Percentiles rank a stretch among this genome's conserved stretches.
phyloP scores from a whole-genome alignment of 805 yeast genomes.

The Metschnikowia henanensis region DNA sequence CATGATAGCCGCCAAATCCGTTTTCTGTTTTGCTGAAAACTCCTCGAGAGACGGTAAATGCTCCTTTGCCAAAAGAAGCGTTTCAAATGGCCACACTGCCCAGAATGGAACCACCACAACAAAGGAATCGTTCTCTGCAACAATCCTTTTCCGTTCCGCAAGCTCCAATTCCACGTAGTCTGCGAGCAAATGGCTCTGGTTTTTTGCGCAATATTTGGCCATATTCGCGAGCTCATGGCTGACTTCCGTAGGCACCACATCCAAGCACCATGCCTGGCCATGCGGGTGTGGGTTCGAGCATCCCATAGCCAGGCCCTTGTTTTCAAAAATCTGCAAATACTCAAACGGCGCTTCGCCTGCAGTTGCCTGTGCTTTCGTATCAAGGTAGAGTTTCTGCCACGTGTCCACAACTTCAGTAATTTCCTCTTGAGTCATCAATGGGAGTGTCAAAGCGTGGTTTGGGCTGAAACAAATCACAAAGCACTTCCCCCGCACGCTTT shows the following conservation, averaged over 20 bases:
- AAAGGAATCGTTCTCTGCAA: constrained; percentile 60
- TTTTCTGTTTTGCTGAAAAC: constrained; percentile 45
- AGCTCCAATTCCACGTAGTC: constrained; percentile 63
- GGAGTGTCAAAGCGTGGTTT: constrained; percentile 63
- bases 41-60: constrained; percentile 52
- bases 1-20: constrained; percentile 56
- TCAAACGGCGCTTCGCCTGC: constrained; percentile 46
- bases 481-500: constrained; percentile 66
- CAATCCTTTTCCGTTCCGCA: constrained; percentile 49
- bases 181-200: constrained; percentile 51
- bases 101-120: constrained; percentile 74
- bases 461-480: constrained; percentile 74
- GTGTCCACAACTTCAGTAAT: constrained; percentile 52
- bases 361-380: constrained; percentile 37
- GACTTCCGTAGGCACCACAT: constrained; percentile 65
- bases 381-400: constrained; percentile 56
- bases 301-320: constrained; percentile 80
- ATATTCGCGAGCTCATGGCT: constrained; percentile 54
- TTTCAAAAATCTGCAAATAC: constrained; percentile 73
- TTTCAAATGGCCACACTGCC: constrained; percentile 85
- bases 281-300: constrained; percentile 84
- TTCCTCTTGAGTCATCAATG: constrained; percentile 51
- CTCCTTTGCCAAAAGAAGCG: constrained; percentile 57
- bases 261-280: constrained; percentile 80
- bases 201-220: constrained; percentile 42